Base-by-base conservation (phyloP, 108 stramenopile species). In the Cyclostephanos invisitatus region DNA sequence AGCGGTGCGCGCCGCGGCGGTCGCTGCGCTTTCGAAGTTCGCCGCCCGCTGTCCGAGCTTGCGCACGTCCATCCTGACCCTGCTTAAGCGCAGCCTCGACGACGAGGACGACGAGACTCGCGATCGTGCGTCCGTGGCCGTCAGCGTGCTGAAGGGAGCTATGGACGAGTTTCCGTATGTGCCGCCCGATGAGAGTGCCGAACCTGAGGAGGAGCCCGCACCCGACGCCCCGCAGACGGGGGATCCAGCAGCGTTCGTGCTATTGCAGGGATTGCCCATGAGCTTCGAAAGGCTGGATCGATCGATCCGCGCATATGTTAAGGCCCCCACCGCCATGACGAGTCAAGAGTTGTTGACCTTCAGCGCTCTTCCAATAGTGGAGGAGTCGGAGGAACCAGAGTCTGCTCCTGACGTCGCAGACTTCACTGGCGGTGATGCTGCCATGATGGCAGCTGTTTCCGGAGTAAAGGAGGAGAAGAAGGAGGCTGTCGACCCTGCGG, bases 31-130 rank as follows among this genome's bases (percentile, higher is more conserved):
- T 42, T 85, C 84, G 12, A 90, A 92, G 83, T 95, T 96, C 76
- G 96, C 87, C 28, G 85, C 91, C 5, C 55, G 75, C 32, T 85
- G 91, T 64, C 92, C 92, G 10, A 75, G 82, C 49, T 86, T 96
- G 55, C 74, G 93, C 29, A 54, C 74, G 27, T 92, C 91, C 24
- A 85, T 96, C 67, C n/a, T 90, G 38, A 74, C 84, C 2, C 83
- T 96, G 21, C 79, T 96, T 57, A 86, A 83, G 44, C 77, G 89
- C 10, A 86, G 86, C 48, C 83, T 90, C 36, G 62, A 69, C 12
- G 96, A 96, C 62, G 96, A 96, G 24, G 91, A 95, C 64, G 96
- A 96, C 55, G 96, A 96, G 82, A 93, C 94, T 29, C 78, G 96
- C 9, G 96, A 96, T 78, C 73, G 96, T 15, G 92, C 91, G 2